A percentile compares a stretch with the other conserved stretches of the same genome.
Evolutionary conservation across 148 eudicot genomes (phyloP).

Genomic region (Amaranthus palmeri): DNA sequence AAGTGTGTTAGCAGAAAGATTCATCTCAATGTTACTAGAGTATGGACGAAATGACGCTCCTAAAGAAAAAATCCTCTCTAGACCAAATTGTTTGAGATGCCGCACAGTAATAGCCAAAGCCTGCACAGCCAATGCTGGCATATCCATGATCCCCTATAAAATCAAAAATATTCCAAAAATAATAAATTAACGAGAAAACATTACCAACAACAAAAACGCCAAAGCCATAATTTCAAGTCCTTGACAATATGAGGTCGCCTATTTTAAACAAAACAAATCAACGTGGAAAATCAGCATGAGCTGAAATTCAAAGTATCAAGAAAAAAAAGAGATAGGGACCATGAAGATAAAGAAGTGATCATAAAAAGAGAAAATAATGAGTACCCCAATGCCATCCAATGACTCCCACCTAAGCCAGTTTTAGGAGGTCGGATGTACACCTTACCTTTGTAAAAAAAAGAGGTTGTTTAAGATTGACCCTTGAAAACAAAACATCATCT

Average conservation of each 20-base stretch:
- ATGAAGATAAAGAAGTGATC: neutral
- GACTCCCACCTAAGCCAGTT: too few relatives aligned
- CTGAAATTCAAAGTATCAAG: too few relatives aligned
- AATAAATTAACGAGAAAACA: neutral
- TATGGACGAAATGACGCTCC: conserved; percentile 82
- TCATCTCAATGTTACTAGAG: conserved; percentile 70
- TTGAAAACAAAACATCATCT: too few relatives aligned
- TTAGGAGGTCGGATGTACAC: too few relatives aligned
- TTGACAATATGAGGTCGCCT: too few relatives aligned
- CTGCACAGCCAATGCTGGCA: conserved; percentile 73
- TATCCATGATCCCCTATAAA: conserved; percentile 59
- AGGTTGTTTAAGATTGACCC: too few relatives aligned
- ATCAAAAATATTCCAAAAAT: neutral
- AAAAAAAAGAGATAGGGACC: neutral
- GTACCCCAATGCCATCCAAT: too few relatives aligned
- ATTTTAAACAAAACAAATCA: too few relatives aligned
- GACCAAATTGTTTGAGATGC: conserved; percentile 90
- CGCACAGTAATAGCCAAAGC: conserved; percentile 66
- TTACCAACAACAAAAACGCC: too few relatives aligned
- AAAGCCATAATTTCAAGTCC: too few relatives aligned
- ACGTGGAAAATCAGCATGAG: too few relatives aligned
- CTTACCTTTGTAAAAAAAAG: too few relatives aligned
- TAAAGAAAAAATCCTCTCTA: conserved; percentile 64
- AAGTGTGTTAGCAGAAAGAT: conserved; percentile 85
- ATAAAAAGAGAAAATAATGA: neutral